A percentile compares a stretch with the other conserved stretches of the same genome.
Evolutionary conservation across 1,284 basidiomycete species (phyloP).

Genomic region (Apiotrichum brassicae): DNA sequence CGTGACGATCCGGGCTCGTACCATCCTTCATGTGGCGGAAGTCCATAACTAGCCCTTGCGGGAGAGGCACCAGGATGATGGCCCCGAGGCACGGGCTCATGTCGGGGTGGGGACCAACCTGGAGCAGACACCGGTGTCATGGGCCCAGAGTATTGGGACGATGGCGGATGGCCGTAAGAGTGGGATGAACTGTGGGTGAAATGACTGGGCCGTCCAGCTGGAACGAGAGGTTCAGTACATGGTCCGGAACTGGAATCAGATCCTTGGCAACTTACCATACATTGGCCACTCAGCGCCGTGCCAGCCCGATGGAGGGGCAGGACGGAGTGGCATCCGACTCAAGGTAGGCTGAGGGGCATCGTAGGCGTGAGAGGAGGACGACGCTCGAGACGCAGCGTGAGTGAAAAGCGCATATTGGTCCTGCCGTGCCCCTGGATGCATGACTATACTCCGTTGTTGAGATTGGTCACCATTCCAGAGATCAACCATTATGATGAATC

Average conservation of each 20-base stretch:
- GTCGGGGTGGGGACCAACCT: background rate
- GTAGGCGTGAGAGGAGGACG: slow-evolving; percentile 3
- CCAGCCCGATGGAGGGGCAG: background rate
- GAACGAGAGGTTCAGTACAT: too few species aligned
- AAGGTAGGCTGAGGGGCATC: background rate
- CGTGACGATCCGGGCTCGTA: background rate
- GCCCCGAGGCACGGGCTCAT: background rate
- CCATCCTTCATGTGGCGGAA: background rate
- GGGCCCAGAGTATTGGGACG: background rate
- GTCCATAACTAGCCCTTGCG: background rate
- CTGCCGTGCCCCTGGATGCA: slow-evolving; percentile 57
- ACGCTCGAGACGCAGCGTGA: slow-evolving; percentile 6
- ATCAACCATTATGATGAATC: slow-evolving; percentile 81
- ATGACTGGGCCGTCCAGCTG: background rate
- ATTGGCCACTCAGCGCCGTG: slow-evolving; percentile 1
- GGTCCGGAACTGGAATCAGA: too few species aligned
- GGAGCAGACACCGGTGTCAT: background rate
- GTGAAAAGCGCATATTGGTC: slow-evolving; percentile 17
- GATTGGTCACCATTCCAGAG: slow-evolving; percentile 74
- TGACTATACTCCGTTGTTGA: slow-evolving; percentile 75
- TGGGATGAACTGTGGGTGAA: background rate
- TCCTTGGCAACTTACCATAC: slow-evolving; percentile 7
- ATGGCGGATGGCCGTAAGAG: background rate
- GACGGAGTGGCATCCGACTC: background rate
- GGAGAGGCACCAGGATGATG: background rate